Conservation (phyloP, 2,329 filamentous ascomycete species). For the Cylindrodendrum hubeiense region DNA sequence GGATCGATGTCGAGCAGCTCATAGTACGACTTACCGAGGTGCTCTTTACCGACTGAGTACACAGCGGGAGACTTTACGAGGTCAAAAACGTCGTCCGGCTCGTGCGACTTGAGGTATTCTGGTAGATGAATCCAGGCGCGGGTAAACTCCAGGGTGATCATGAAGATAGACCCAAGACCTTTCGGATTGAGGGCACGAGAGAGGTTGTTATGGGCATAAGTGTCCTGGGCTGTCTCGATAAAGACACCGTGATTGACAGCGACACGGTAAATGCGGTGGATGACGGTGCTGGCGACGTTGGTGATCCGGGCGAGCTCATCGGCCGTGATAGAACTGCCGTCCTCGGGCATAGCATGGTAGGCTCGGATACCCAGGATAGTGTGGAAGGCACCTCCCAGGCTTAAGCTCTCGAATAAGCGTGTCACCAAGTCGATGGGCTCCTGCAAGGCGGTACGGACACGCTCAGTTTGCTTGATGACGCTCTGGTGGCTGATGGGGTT, state of each 20-base stretch:
- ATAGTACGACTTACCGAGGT: slow-evolving; percentile 50
- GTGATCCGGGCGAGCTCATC: slow-evolving; percentile 37
- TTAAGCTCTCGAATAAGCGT: slow-evolving; percentile 39
- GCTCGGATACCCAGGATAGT: slow-evolving; percentile 43
- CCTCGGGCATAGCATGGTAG: slow-evolving; percentile 43
- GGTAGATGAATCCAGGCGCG: slow-evolving; percentile 42
- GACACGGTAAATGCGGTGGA: slow-evolving; percentile 48
- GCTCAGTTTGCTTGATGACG: slow-evolving; percentile 40
- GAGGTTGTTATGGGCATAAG: slow-evolving; percentile 49
- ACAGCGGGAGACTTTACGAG: slow-evolving; percentile 49
- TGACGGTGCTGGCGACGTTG: slow-evolving; percentile 47
- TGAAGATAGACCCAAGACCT: slow-evolving; percentile 47
- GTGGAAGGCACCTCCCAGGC: slow-evolving; percentile 42
- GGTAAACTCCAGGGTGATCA: slow-evolving; percentile 48
- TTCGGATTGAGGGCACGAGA: slow-evolving; percentile 45
- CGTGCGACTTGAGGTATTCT: slow-evolving; percentile 48
- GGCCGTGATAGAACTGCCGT: slow-evolving; percentile 38
- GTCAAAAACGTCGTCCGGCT: slow-evolving; percentile 48
- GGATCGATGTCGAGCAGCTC: slow-evolving; percentile 47
- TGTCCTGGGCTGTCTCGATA: slow-evolving; percentile 43
- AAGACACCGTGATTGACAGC: slow-evolving; percentile 47
- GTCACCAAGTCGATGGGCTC: slow-evolving; percentile 44
- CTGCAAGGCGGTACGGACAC: slow-evolving; percentile 41
- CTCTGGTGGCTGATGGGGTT: slow-evolving; percentile 36
- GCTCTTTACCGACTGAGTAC: slow-evolving; percentile 47